Base-by-base conservation (phyloP, 176 grass and related monocot genomes). In the Calamus simplicifolius region DNA sequence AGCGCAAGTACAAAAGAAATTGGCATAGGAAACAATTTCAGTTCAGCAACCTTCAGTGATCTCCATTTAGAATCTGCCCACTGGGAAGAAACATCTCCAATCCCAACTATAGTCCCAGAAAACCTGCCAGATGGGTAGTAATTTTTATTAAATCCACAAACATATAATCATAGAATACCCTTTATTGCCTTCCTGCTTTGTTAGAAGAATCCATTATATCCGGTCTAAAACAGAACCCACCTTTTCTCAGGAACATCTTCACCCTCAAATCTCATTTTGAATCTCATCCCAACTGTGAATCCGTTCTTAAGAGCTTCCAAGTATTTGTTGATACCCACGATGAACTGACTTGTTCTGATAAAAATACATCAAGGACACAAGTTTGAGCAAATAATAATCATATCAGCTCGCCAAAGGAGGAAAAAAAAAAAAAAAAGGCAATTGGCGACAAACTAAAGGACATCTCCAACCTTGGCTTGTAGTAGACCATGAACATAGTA, bases 21-120 rank as follows among this genome's bases (percentile, higher is more conserved):
- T 5, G 14, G 10, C 6, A 0, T 17, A 5, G 1, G 58, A 16
- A 27, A 12, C 26, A 70, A 54, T 21, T 25, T 23, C 25, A 43
- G 35, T 14, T 50, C 49, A 63, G 53, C 49, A 76, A 90, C 91
- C 81, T 89, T 89, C 56, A 95, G 66, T 6, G 68, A 78, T 76
- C 89, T 89, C 89, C 89, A 95, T 1, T 82, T 72, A 28, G 89
- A 89, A 68, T 70, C 73, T 64, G 77, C 53, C 89, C 89, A 95
- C 19, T 78, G 89, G 43, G 89, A 81, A n/a, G 85, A 69, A 62
- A 55, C 50, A 68, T 79, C 74, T 51, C 75, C 85, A 1, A 71
- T 16, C 76, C 81, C 81, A 78, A 89, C 77, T 76, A 95, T 85
- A 50, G 85, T 95, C 48, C 89, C 89, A 64, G 63, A 77, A 80